phyloP scores from a whole-genome alignment of 352 stramenopile genomes.

The Thalassiosira ordinaria region DNA sequence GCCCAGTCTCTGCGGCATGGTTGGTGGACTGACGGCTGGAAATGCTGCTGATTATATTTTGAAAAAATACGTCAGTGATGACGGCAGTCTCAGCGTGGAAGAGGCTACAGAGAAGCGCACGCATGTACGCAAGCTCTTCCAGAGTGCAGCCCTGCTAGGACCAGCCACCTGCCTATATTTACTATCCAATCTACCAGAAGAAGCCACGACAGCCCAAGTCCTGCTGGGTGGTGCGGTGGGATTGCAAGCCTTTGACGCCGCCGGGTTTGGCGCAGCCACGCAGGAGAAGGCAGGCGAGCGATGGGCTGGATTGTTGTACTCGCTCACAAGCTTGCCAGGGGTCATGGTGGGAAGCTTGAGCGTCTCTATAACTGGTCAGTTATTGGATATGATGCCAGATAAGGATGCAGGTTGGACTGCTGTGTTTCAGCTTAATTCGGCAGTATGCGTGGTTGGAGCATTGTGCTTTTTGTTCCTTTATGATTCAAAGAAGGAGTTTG shows the following conservation, averaged over 20 bases:
- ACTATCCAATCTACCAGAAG: slow-evolving; percentile 64
- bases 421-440: slow-evolving; percentile 71
- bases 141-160: slow-evolving; percentile 68
- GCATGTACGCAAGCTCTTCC: slow-evolving; percentile 70
- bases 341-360: slow-evolving; percentile 71
- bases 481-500: slow-evolving; percentile 77
- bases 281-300: slow-evolving; percentile 79
- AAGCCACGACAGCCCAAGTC: slow-evolving; percentile 58
- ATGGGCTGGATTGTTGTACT: slow-evolving; percentile 78
- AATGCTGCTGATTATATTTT: slow-evolving; percentile 69
- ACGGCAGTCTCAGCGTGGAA: slow-evolving; percentile 7
- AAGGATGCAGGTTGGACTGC: slow-evolving; percentile 51
- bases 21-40: slow-evolving; percentile 67
- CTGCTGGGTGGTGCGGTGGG: slow-evolving; percentile 63
- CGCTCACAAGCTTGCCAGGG: slow-evolving; percentile 71
- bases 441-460: slow-evolving; percentile 67
- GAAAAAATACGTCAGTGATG: slow-evolving; percentile 22
- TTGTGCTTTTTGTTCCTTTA: slow-evolving; percentile 72
- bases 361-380: slow-evolving; percentile 68
- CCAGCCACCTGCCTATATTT: slow-evolving; percentile 59
- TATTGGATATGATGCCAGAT: slow-evolving; percentile 73
- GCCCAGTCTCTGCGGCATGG: slow-evolving; percentile 64
- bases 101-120: slow-evolving; percentile 49
- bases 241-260: slow-evolving; percentile 69
- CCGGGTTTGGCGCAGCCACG: slow-evolving; percentile 72